Evolutionary conservation across 1,284 basidiomycete species (phyloP).

Genomic region (Flammula alnicola): DNA sequence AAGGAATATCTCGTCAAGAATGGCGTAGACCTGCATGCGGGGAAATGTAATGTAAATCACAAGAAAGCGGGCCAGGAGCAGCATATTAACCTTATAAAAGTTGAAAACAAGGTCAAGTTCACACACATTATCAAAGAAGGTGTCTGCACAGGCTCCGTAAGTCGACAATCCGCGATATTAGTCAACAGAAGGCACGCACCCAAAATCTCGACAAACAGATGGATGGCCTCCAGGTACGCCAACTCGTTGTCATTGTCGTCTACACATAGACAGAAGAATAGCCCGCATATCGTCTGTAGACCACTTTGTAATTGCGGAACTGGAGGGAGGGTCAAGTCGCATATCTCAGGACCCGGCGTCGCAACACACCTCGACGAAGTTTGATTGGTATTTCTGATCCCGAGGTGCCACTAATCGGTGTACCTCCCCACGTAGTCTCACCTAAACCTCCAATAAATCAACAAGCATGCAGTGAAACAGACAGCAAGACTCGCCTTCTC

Average conservation of each 20-base stretch:
- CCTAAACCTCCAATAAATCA: slow-evolving; percentile 47
- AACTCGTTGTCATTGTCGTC: slow-evolving; percentile 99
- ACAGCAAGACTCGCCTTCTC: slow-evolving; percentile 73
- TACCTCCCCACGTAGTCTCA: slow-evolving; percentile 92
- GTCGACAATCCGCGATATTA: neutral
- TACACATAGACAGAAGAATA: slow-evolving; percentile 98
- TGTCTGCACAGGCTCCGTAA: slow-evolving; percentile 57
- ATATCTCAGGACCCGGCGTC: neutral
- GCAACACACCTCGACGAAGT: slow-evolving; percentile 91
- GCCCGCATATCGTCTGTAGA: slow-evolving; percentile 96
- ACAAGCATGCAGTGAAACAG: neutral
- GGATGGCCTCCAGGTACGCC: slow-evolving; percentile 96
- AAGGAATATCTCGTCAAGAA: slow-evolving; percentile 98
- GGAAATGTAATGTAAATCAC: slow-evolving; percentile 1
- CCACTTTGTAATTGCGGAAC: slow-evolving; percentile 96
- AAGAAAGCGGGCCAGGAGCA: neutral
- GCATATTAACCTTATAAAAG: slow-evolving; percentile 85
- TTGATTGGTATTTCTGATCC: slow-evolving; percentile 98
- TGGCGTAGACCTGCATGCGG: slow-evolving; percentile 88
- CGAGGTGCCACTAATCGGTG: slow-evolving; percentile 95
- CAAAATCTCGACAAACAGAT: slow-evolving; percentile 97
- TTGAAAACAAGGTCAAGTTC: slow-evolving; percentile 98
- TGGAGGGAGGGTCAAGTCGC: slow-evolving; percentile 34
- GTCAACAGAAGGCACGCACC: slow-evolving; percentile 45
- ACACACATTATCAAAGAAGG: slow-evolving; percentile 98